A percentile compares a stretch with the other conserved stretches of the same genome.
Conservation (phyloP, 768 basidiomycete species). For the Russula emetica region DNA sequence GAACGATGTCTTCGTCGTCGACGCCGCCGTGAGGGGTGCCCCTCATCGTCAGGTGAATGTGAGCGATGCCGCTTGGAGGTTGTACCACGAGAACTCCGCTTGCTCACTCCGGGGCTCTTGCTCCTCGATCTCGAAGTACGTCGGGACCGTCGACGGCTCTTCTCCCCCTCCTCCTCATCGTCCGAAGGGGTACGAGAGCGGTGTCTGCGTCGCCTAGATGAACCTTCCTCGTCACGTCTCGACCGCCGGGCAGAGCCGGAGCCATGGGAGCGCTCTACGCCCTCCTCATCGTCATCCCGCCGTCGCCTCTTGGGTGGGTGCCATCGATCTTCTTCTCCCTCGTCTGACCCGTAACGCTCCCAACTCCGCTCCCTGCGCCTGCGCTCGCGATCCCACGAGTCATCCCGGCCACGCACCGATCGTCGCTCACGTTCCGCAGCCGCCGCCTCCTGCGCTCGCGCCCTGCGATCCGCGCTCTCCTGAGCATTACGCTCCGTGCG, state of each 20-base stretch:
- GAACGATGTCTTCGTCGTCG: slow-evolving; percentile 10
- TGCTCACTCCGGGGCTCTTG: background rate
- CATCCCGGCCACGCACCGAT: slow-evolving; percentile 38
- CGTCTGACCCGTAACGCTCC: slow-evolving; percentile 45
- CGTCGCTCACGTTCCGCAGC: slow-evolving; percentile 57
- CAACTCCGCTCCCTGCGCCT: slow-evolving; percentile 48
- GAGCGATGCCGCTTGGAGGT: slow-evolving; percentile 18
- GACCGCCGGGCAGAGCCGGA: slow-evolving; percentile 34
- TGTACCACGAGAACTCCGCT: background rate
- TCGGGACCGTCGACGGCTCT: background rate
- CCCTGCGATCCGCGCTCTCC: slow-evolving; percentile 55
- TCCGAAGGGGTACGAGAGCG: slow-evolving; percentile 30
- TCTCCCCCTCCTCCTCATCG: slow-evolving; percentile 15
- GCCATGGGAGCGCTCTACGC: slow-evolving; percentile 31
- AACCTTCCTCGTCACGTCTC: slow-evolving; percentile 26
- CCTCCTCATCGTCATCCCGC: slow-evolving; percentile 41
- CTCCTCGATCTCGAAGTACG: slow-evolving; percentile 18
- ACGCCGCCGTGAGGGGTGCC: background rate
- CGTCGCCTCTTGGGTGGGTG: slow-evolving; percentile 38
- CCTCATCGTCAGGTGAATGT: slow-evolving; percentile 16
- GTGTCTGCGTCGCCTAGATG: slow-evolving; percentile 29
- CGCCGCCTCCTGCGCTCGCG: slow-evolving; percentile 71
- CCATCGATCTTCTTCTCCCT: slow-evolving; percentile 32
- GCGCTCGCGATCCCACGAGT: slow-evolving; percentile 45
- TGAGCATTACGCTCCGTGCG: slow-evolving; percentile 63